Evolutionary conservation across 192 early-diverging fungal genomes (phyloP).

Genomic region (Chytriomyces sp.): DNA sequence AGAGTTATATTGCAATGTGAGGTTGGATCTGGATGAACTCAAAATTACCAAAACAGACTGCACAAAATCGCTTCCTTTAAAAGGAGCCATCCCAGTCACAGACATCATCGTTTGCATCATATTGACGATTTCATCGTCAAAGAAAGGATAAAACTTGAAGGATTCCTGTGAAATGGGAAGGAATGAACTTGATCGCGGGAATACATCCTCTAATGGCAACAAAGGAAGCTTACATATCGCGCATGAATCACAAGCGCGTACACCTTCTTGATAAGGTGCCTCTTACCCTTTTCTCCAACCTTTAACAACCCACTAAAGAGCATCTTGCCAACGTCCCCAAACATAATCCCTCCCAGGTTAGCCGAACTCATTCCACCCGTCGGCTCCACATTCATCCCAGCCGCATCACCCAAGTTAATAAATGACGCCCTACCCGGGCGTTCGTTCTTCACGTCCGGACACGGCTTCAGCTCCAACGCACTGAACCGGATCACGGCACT

Average conservation of each 20-base stretch:
- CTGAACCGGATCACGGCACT: constrained; percentile 17
- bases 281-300: neutral
- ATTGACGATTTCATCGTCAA: constrained; percentile 31
- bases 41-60: constrained; percentile 32
- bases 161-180: constrained; percentile 32
- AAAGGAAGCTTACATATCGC: neutral
- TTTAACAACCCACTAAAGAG: neutral
- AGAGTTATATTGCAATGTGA: neutral
- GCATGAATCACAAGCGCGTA: constrained; percentile 9
- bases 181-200: no score
- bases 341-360: neutral
- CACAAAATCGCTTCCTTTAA: constrained; percentile 32
- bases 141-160: constrained; percentile 45
- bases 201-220: neutral
- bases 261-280: neutral
- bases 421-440: neutral
- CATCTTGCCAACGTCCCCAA: neutral
- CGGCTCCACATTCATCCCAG: neutral
- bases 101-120: constrained; percentile 15
- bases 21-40: neutral
- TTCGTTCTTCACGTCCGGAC: no score
- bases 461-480: neutral
- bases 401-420: neutral
- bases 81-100: constrained; percentile 31
- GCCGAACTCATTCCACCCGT: neutral